phyloP scores from a whole-genome alignment of 202 grass and related monocot species.

The Zizania palustris region DNA sequence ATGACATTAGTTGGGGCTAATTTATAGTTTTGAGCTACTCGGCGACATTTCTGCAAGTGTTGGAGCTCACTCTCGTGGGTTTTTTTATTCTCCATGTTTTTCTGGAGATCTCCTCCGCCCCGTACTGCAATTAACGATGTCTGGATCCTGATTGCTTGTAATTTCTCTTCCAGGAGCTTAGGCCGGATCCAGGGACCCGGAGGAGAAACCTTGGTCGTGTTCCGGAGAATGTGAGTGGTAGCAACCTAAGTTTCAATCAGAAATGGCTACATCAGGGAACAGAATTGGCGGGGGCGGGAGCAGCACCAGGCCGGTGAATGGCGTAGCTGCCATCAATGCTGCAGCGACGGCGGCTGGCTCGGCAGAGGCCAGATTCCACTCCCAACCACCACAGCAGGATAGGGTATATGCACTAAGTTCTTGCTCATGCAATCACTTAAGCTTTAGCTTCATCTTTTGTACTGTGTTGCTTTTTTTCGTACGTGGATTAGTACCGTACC shows the following conservation, averaged over 20 bases:
- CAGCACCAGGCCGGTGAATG: slow-evolving; percentile 48
- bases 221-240: slow-evolving; percentile 59
- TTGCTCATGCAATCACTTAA: slow-evolving; percentile 31
- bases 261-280: slow-evolving; percentile 52
- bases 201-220: slow-evolving; percentile 22
- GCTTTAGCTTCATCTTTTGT: slow-evolving; percentile 40
- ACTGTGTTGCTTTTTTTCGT: slow-evolving; percentile 41
- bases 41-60: background rate
- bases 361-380: slow-evolving; percentile 64
- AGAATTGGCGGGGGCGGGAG: slow-evolving; percentile 35
- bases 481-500: slow-evolving; percentile 20
- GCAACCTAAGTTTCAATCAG: slow-evolving; percentile 26
- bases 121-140: slow-evolving; percentile 21
- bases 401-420: slow-evolving; percentile 45
- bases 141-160: slow-evolving; percentile 33
- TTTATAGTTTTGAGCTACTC: background rate
- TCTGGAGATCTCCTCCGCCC: slow-evolving; percentile 19
- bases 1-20: background rate
- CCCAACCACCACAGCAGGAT: slow-evolving; percentile 52
- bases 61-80: background rate
- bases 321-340: slow-evolving; percentile 64
- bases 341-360: slow-evolving; percentile 70
- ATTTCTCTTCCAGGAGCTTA: slow-evolving; percentile 32
- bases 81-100: background rate
- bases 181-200: slow-evolving; percentile 40